Base-by-base conservation (phyloP, 1,284 basidiomycete genomes). In the Fistulina hepatica region DNA sequence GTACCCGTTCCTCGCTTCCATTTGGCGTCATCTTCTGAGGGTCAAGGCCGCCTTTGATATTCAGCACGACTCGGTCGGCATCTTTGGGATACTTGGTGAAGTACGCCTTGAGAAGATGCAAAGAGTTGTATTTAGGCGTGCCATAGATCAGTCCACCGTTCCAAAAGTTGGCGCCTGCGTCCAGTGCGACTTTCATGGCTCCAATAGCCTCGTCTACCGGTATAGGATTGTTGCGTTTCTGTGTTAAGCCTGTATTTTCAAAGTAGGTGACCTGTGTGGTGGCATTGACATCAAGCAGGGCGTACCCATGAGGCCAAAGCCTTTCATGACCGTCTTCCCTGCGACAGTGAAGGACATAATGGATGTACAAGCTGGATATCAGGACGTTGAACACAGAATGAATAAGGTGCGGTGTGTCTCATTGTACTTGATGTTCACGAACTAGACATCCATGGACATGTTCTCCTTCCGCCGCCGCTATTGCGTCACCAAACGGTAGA, bases 41-140 rank as follows among this genome's bases (percentile, higher is more conserved):
- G 17, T 37, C 8, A 16, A 37, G 19, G 15, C 19, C 37, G 17
- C 45, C 60, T 41, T 64, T 64, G 33, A 64, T 52, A 2, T 58
- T 69, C 19, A 76, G 47, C 33, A 69, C 60, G 3, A 70, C 61
- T 49, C 62, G 68, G 30, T 68, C 62, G 12, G 54, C 63, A 49
- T 73, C 69, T 25, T 72, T 66, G 4, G 75, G 75, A 47, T 76
- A 67, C 39, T 60, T 63, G 3, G 58, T 58, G 48, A 63, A 69
- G 52, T 31, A 31, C 11, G 28, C 28, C 28, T 31, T 31, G 28
- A 31, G 15, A 19, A 31, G 9, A 19, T 31, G 28, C 10, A 31
- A 19, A 19, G 28, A 31, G 28, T 31, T 31, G 28, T 31, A 19
- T 19, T 31, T 19, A 19, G 28, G 28, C 3, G 28, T 31, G 28